phyloP scores from a whole-genome alignment of 352 stramenopile genomes.

The Globisporangium perplexum region DNA sequence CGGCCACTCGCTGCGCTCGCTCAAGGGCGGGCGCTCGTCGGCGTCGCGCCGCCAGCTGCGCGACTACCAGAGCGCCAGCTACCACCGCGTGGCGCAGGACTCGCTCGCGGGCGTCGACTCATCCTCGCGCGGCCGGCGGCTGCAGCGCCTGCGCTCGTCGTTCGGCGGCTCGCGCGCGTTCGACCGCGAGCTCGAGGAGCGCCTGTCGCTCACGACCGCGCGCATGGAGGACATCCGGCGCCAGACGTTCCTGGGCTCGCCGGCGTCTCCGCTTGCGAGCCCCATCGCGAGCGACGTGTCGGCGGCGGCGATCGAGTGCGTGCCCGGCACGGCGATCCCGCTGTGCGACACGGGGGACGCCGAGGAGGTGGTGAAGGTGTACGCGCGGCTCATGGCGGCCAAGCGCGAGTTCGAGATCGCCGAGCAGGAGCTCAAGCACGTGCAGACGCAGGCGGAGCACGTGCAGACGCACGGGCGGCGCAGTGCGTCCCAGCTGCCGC shows the following conservation, averaged over 20 bases:
- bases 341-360: slow-evolving; percentile 12
- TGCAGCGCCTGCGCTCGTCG: slow-evolving; percentile 9
- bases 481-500: slow-evolving; percentile 10
- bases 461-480: slow-evolving; percentile 10
- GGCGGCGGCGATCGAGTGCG: slow-evolving; percentile 7
- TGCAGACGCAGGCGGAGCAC: slow-evolving; percentile 11
- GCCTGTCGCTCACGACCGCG: slow-evolving; percentile 12
- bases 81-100: slow-evolving; percentile 12
- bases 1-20: slow-evolving; percentile 10
- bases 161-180: slow-evolving; percentile 8
- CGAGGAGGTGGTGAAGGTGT: slow-evolving; percentile 17
- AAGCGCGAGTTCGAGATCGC: slow-evolving; percentile 16
- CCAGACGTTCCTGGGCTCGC: slow-evolving; percentile 13
- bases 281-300: slow-evolving; percentile 9
- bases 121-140: background rate
- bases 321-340: slow-evolving; percentile 11
- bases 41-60: slow-evolving; percentile 9
- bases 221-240: slow-evolving; percentile 15
- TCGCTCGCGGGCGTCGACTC: background rate
- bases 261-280: slow-evolving; percentile 4
- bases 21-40: slow-evolving; percentile 9
- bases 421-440: slow-evolving; percentile 15
- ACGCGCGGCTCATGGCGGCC: slow-evolving; percentile 13
- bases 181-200: slow-evolving; percentile 13
- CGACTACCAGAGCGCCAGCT: slow-evolving; percentile 13